A percentile compares a stretch with the other conserved stretches of the same genome.
Evolutionary conservation across 1,284 basidiomycete species (phyloP).

Genomic region (Butyriboletus appendiculatus): DNA sequence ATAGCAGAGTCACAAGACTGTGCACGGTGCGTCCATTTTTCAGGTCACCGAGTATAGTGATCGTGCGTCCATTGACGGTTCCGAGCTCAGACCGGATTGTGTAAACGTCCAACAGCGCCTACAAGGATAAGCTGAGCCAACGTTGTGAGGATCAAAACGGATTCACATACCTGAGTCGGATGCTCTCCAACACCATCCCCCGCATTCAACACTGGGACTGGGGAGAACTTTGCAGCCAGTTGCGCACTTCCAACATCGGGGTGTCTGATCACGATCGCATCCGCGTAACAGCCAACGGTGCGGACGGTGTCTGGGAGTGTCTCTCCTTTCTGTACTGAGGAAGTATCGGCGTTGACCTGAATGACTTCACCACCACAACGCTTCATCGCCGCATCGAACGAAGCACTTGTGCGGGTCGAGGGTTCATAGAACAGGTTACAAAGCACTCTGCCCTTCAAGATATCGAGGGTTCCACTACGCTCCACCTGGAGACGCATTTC

Average conservation of each 20-base stretch:
- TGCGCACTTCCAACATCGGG: slow-evolving; percentile 93
- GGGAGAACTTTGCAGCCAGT: slow-evolving; percentile 90
- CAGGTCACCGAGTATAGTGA: slow-evolving; percentile 94
- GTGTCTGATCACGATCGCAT: slow-evolving; percentile 94
- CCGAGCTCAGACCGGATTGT: slow-evolving; percentile 98
- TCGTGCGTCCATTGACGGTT: slow-evolving; percentile 94
- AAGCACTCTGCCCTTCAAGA: slow-evolving; percentile 89
- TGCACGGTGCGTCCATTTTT: slow-evolving; percentile 99
- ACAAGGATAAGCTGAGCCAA: slow-evolving; percentile 4
- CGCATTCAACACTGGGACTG: slow-evolving; percentile 95
- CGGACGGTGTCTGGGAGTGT: slow-evolving; percentile 92
- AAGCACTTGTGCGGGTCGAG: slow-evolving; percentile 92
- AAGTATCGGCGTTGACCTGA: slow-evolving; percentile 77
- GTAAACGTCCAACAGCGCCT: slow-evolving; percentile 93
- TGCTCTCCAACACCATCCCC: slow-evolving; percentile 98
- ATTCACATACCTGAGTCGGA: slow-evolving; percentile 78
- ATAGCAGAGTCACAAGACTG: slow-evolving; percentile 91
- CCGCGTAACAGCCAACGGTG: slow-evolving; percentile 94
- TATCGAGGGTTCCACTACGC: slow-evolving; percentile 86
- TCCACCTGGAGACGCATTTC: slow-evolving; percentile 98
- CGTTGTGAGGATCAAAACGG: neutral
- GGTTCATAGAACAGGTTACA: slow-evolving; percentile 99
- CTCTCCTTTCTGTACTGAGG: slow-evolving; percentile 95
- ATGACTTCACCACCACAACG: slow-evolving; percentile 96
- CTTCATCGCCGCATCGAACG: slow-evolving; percentile 99